Conservation (phyloP, 2,329 filamentous ascomycete species). For the Escovopsis weberi region DNA sequence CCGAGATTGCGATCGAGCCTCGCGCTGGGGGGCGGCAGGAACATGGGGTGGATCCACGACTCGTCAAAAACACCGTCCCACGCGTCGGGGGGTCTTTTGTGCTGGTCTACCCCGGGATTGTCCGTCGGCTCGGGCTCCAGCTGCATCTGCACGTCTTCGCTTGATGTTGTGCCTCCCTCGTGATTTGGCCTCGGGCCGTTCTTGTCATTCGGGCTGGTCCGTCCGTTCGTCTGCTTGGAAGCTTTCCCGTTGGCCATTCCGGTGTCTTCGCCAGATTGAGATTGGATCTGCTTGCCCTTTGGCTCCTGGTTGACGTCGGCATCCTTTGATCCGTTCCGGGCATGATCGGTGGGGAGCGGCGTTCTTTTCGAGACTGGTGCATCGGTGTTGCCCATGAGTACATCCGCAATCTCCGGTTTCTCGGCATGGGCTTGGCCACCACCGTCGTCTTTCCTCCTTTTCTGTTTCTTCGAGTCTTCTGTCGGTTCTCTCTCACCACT, state of each 20-base stretch:
- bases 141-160: slow-evolving; percentile 10
- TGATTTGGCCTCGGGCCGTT: background rate
- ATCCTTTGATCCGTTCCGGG: background rate
- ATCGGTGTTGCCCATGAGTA: slow-evolving; percentile 4
- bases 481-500: slow-evolving; percentile 4
- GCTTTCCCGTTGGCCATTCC: slow-evolving; percentile 1
- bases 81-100: background rate
- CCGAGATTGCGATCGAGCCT: slow-evolving; percentile 56
- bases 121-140: slow-evolving; percentile 16
- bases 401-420: slow-evolving; percentile 7
- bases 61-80: slow-evolving; percentile 19
- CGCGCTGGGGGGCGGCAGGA: slow-evolving; percentile 46
- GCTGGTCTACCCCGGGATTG: slow-evolving; percentile 15
- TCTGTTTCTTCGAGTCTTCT: slow-evolving; percentile 2
- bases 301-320: background rate
- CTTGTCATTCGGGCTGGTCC: background rate
- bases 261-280: background rate
- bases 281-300: background rate
- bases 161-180: slow-evolving; percentile 6
- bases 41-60: slow-evolving; percentile 59
- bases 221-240: background rate
- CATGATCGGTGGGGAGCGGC: background rate
- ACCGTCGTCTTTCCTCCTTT: slow-evolving; percentile 4
- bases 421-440: slow-evolving; percentile 8
- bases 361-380: background rate